A percentile compares a stretch with the other conserved stretches of the same genome.
phyloP scores from a whole-genome alignment of 495 filamentous ascomycete species.

The Collariella sp. region DNA sequence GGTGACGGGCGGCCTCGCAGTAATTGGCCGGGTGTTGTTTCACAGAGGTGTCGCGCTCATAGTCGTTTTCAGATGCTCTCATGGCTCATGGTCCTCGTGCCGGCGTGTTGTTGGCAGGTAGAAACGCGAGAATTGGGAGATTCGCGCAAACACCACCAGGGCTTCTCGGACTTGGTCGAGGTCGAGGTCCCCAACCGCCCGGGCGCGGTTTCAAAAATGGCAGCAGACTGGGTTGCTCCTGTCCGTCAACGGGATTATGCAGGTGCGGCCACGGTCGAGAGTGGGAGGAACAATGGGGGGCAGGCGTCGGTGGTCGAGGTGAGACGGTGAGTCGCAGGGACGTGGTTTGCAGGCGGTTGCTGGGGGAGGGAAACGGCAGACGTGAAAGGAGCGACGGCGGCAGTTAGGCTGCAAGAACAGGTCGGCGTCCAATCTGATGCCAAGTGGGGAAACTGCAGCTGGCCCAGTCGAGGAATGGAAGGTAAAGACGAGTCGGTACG shows the following conservation, averaged over 20 bases:
- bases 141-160: neutral
- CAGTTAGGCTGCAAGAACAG: neutral
- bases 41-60: conserved; percentile 18
- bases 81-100: conserved; percentile 16
- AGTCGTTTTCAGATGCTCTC: conserved; percentile 15
- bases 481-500: neutral
- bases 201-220: too few species aligned
- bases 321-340: neutral
- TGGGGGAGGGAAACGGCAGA: neutral
- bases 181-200: too few species aligned
- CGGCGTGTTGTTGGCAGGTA: neutral
- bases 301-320: neutral
- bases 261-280: neutral
- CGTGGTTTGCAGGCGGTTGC: neutral
- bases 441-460: neutral
- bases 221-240: neutral
- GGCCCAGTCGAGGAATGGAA: neutral
- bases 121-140: neutral
- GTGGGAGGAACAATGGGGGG: neutral
- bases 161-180: too few species aligned
- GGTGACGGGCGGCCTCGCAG: neutral
- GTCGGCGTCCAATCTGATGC: neutral
- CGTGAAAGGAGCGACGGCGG: conserved; percentile 1
- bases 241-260: neutral
- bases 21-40: conserved; percentile 8